Evolutionary conservation across 106 monocot species (phyloP).

Genomic region (Triglochin maritima): DNA sequence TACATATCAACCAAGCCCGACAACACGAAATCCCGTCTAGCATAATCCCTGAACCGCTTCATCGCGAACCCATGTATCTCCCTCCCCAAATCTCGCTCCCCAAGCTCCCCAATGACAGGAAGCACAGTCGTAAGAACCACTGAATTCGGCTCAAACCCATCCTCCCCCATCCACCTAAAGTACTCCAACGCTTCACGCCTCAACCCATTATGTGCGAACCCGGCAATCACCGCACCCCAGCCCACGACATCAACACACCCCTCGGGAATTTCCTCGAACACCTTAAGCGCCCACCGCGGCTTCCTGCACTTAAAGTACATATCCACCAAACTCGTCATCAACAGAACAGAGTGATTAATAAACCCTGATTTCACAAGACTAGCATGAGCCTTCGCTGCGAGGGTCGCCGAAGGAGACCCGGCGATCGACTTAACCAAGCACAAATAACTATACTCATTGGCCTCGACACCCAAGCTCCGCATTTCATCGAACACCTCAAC

Average conservation of each 20-base stretch:
- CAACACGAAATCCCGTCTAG: constrained; percentile 25
- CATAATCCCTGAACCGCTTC: constrained; percentile 40
- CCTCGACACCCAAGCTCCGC: constrained; percentile 42
- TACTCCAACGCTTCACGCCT: constrained; percentile 62
- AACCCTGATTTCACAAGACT: constrained; percentile 58
- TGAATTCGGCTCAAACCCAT: constrained; percentile 57
- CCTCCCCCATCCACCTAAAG: constrained; percentile 45
- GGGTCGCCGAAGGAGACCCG: constrained; percentile 39
- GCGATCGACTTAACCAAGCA: constrained; percentile 77
- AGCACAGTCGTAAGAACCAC: constrained; percentile 54
- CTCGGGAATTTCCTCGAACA: constrained; percentile 64
- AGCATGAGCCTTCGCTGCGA: constrained; percentile 56
- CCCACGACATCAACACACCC: constrained; percentile 44
- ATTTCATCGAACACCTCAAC: constrained; percentile 39
- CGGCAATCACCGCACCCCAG: constrained; percentile 74
- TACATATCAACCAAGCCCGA: constrained; percentile 89
- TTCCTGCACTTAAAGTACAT: constrained; percentile 85
- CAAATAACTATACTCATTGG: constrained; percentile 63
- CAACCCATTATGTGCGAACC: constrained; percentile 66
- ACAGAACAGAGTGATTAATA: constrained; percentile 15
- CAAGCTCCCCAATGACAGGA: constrained; percentile 56
- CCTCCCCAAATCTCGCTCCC: constrained; percentile 34
- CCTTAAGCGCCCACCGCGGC: constrained; percentile 41
- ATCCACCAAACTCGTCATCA: constrained; percentile 60
- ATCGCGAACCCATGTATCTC: constrained; percentile 66